These are phyloP conservation scores for Allantophomopsis cytisporea DNA, from an alignment of 2,329 filamentous ascomycete species.

Conservation along the genomic window DNA sequence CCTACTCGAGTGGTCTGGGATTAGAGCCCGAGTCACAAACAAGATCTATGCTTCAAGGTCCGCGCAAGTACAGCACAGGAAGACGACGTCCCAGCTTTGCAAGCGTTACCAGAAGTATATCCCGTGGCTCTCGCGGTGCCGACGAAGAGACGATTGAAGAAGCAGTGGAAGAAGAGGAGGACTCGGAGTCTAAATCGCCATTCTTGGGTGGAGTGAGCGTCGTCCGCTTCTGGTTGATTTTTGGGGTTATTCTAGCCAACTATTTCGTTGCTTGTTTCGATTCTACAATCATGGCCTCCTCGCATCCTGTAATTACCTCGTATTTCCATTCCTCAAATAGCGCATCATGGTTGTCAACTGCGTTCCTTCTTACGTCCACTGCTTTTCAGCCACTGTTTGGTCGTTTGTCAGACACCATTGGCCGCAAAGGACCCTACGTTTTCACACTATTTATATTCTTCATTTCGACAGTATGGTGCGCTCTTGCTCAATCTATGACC, in stretches of 20 bases:
- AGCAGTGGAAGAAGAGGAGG: slow-evolving; percentile 5
- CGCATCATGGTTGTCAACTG: slow-evolving; percentile 72
- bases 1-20: slow-evolving; percentile 13
- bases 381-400: slow-evolving; percentile 65
- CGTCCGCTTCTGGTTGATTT: slow-evolving; percentile 47
- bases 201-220: slow-evolving; percentile 28
- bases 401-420: slow-evolving; percentile 60
- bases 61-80: slow-evolving; percentile 9
- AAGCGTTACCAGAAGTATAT: slow-evolving; percentile 8
- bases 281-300: slow-evolving; percentile 69
- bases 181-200: slow-evolving; percentile 9
- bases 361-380: slow-evolving; percentile 65
- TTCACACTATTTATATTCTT: slow-evolving; percentile 48
- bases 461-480: slow-evolving; percentile 55
- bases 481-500: slow-evolving; percentile 50
- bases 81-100: slow-evolving; percentile 7
- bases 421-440: slow-evolving; percentile 53
- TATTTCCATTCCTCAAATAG: slow-evolving; percentile 67
- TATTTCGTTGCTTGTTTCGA: slow-evolving; percentile 56
- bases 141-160: slow-evolving; percentile 6
- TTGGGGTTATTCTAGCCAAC: slow-evolving; percentile 39
- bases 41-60: slow-evolving; percentile 15
- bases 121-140: slow-evolving; percentile 4
- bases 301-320: slow-evolving; percentile 69
- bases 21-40: slow-evolving; percentile 15